Conservation (phyloP, 225 moss, liverwort and hornwort species). For the Polytrichum commune region DNA sequence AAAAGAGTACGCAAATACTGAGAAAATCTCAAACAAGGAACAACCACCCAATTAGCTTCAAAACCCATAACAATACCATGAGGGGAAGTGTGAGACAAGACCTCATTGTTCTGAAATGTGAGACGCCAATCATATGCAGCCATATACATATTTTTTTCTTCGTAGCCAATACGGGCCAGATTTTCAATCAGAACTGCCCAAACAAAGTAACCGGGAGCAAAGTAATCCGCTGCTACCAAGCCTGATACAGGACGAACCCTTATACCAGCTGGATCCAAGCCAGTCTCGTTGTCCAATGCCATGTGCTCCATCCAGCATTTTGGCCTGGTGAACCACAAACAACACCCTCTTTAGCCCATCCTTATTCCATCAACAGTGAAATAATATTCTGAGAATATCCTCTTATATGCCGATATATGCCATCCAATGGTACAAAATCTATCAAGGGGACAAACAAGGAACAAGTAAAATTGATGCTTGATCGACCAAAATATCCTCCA, state of each 20-base stretch:
- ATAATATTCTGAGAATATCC: too few species aligned
- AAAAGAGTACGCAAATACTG: too few species aligned
- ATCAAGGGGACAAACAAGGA: too few species aligned
- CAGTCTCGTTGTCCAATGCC: conserved; percentile 16
- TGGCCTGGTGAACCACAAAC: conserved; percentile 1
- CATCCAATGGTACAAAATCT: too few species aligned
- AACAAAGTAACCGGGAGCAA: conserved; percentile 17
- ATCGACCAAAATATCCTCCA: too few species aligned
- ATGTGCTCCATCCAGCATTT: conserved; percentile 22
- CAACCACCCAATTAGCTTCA: neutral
- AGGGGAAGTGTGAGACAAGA: neutral
- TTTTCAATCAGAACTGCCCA: conserved; percentile 19
- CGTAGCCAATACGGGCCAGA: conserved; percentile 12
- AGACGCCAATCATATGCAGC: conserved; percentile 19
- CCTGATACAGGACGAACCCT: conserved; percentile 18
- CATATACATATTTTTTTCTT: conserved; percentile 20
- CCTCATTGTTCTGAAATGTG: conserved; percentile 18
- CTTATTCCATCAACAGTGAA: too few species aligned
- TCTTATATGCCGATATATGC: too few species aligned
- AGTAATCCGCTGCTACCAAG: conserved; percentile 16
- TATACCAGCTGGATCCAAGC: conserved; percentile 13
- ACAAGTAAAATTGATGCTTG: too few species aligned
- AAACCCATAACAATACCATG: neutral
- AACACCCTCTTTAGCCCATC: neutral
- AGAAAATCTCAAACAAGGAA: neutral